A percentile compares a stretch with the other conserved stretches of the same genome.
Conservation (phyloP, 2,329 filamentous ascomycete genomes). For the Truncatella angustata region DNA sequence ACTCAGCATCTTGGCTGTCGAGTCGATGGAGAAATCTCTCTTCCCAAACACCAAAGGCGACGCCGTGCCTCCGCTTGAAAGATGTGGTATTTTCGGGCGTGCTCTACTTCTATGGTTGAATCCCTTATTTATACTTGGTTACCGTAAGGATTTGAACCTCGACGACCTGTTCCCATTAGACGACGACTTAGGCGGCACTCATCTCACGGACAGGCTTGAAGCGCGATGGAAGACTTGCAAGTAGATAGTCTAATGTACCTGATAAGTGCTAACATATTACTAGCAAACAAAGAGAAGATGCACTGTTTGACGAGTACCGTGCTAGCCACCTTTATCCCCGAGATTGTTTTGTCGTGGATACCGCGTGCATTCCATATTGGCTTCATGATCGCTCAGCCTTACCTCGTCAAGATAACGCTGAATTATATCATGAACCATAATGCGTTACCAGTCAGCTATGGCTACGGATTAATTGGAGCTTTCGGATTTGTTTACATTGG, state of each 20-base stretch:
- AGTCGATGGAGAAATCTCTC: neutral
- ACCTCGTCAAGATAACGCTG: constrained; percentile 1
- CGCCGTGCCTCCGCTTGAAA: neutral
- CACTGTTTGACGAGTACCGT: constrained; percentile 1
- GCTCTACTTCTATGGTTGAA: constrained; percentile 5
- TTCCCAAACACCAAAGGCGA: neutral
- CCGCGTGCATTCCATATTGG: constrained; percentile 2
- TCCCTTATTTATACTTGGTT: neutral
- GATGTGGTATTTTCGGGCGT: constrained; percentile 4
- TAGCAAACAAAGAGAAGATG: constrained; percentile 2
- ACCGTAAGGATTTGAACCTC: neutral
- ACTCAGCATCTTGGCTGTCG: neutral
- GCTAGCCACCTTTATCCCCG: neutral
- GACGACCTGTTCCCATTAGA: constrained; percentile 1
- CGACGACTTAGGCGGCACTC: neutral
- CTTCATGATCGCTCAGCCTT: constrained; percentile 1
- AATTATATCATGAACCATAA: constrained; percentile 3
- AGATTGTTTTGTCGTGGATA: constrained; percentile 1
- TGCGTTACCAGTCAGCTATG: neutral
- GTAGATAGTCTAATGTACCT: neutral
- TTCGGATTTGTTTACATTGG: constrained; percentile 2
- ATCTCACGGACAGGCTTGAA: neutral
- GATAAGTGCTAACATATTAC: neutral
- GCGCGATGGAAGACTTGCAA: neutral
- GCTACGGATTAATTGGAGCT: constrained; percentile 7